These are phyloP conservation scores for Niveomyces coronatus DNA, from an alignment of 2,329 filamentous ascomycete genomes.

Conservation along the genomic window DNA sequence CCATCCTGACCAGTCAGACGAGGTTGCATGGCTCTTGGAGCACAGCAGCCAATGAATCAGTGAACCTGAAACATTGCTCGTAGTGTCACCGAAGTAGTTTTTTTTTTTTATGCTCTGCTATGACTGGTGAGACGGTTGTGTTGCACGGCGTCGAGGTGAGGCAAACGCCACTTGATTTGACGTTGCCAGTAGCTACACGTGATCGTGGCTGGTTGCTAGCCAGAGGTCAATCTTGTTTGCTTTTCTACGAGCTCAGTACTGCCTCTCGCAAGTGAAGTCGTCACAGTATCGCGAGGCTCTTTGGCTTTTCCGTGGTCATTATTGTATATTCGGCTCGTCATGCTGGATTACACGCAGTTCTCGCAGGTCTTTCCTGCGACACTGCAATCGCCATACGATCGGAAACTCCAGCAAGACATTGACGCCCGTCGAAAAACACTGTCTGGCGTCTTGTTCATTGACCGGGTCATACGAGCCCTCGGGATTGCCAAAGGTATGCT, in stretches of 20 bases:
- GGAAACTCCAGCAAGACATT: constrained; percentile 51
- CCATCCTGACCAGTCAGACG: too few species aligned
- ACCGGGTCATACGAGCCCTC: constrained; percentile 61
- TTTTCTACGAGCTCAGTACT: too few species aligned
- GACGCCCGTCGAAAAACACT: constrained; percentile 55
- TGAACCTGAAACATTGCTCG: too few species aligned
- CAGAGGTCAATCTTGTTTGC: constrained; percentile 7
- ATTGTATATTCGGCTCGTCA: not conserved
- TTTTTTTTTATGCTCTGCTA: too few species aligned
- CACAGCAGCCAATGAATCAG: too few species aligned
- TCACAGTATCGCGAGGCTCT: constrained; percentile 25
- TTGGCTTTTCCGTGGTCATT: not conserved
- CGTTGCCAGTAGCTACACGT: too few species aligned
- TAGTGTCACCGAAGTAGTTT: too few species aligned
- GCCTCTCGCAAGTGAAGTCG: not conserved
- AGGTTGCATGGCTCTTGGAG: too few species aligned
- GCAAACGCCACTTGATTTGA: too few species aligned
- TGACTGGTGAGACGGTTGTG: too few species aligned
- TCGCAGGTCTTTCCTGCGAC: constrained; percentile 56
- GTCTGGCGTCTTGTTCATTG: constrained; percentile 66
- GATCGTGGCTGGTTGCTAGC: not conserved
- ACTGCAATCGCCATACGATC: constrained; percentile 51
- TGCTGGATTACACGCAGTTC: constrained; percentile 55
- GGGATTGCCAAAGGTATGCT: constrained; percentile 55
- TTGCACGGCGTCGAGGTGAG: too few species aligned